Base-by-base conservation (phyloP, 805 yeast species). In the Zygotorulaspora sp. region DNA sequence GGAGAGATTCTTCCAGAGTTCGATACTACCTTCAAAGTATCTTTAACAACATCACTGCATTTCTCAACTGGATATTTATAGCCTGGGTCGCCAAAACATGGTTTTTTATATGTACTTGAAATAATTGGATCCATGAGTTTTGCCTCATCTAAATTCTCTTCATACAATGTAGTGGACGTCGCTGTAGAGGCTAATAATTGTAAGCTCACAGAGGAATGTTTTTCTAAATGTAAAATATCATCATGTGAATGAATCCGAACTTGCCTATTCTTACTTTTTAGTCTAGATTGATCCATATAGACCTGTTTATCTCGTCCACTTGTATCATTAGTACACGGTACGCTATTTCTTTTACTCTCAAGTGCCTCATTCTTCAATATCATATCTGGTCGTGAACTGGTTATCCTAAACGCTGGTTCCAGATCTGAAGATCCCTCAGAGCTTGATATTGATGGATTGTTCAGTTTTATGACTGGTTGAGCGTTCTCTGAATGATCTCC, bases 221-320 rank as follows among this genome's bases (percentile, higher is more conserved):
- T 40, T 19, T 45, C 46, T 25, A 57, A 22, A 15, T 38, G 32
- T n/a, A 52, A 17, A 14, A 59, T 38, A 35, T 58, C 64, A 19
- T 53, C 53, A 39, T 55, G 51, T 1, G 60, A 55, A 32, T 50
- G 62, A 3, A 59, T 57, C 30, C 55, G 48, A 6, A 53, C 56
- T 23, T 50, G 54, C 35, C 64, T 48, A 30, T 53, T 56, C 27
- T 43, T 49, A 16, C 36, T 43, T 30, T 57, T 58, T 12, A 36
- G 45, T 30, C 37, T 31, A 21, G 43, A 38, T 12, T 35, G 41
- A 28, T 37, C 48, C 21, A 32, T 40, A 27, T 45, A 43, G 10
- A 45, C 35, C 22, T 45, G 47, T 13, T 32, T 29, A 24, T 43
- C 44, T 16, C 38, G 30, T 5, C 39, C 43, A 8, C 36, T 38